Conservation (phyloP, 305 asterid species). For the Stenogyne calaminthoides region DNA sequence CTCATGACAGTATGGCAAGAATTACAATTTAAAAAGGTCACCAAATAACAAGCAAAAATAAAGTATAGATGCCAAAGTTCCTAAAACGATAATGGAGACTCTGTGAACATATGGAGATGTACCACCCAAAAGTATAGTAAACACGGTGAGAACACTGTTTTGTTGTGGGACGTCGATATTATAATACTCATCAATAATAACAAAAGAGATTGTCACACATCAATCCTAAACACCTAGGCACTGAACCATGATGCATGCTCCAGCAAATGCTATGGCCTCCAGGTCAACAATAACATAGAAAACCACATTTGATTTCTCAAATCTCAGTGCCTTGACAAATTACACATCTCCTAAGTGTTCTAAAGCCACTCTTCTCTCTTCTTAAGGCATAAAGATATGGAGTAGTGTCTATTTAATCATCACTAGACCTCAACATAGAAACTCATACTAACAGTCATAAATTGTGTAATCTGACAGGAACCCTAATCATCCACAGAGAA, state of each 20-base stretch:
- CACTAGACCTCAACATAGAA: too few relatives aligned
- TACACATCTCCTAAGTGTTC: constrained; percentile 13
- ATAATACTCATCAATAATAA: too few relatives aligned
- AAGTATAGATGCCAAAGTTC: neutral
- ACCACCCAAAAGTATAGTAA: neutral
- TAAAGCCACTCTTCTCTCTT: neutral
- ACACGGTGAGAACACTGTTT: neutral
- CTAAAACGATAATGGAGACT: neutral
- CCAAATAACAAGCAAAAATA: neutral
- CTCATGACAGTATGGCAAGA: neutral
- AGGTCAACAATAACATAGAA: neutral
- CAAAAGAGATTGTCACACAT: too few relatives aligned
- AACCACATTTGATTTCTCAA: constrained; percentile 12
- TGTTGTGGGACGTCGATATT: too few relatives aligned
- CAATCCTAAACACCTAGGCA: constrained; percentile 3
- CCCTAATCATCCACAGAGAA: too few relatives aligned
- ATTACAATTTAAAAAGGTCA: neutral
- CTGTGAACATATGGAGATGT: neutral
- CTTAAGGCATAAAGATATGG: constrained; percentile 6
- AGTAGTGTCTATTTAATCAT: too few relatives aligned
- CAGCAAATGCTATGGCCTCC: constrained; percentile 1
- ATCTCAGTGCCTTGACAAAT: too few relatives aligned
- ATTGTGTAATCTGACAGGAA: too few relatives aligned
- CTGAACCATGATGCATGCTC: neutral
- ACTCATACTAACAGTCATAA: too few relatives aligned